A percentile compares a stretch with the other conserved stretches of the same genome.
These are phyloP conservation scores for Tulasnella sp. DNA, from an alignment of 768 basidiomycete species.

Conservation along the genomic window DNA sequence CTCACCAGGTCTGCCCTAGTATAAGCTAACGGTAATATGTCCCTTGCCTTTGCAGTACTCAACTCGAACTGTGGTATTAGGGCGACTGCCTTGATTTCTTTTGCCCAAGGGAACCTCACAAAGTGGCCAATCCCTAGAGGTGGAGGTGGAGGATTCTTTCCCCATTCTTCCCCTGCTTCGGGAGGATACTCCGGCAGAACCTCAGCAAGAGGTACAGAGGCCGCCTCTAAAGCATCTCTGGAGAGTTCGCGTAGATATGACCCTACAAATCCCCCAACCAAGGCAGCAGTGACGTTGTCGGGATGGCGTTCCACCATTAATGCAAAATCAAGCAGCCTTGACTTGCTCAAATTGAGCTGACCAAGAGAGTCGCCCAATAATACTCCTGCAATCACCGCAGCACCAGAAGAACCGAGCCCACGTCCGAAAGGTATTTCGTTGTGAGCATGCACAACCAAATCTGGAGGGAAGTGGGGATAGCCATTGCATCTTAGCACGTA, in stretches of 20 bases:
- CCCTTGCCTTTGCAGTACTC: conserved; percentile 87
- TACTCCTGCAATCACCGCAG: conserved; percentile 97
- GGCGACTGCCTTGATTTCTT: conserved; percentile 77
- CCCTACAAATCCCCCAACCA: conserved; percentile 94
- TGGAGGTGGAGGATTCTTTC: conserved; percentile 71
- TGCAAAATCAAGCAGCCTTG: conserved; percentile 83
- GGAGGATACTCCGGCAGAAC: conserved; percentile 92
- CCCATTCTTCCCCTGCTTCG: conserved; percentile 89
- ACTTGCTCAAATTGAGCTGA: conserved; percentile 47
- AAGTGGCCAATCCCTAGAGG: conserved; percentile 89
- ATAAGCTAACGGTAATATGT: conserved; percentile 74
- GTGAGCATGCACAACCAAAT: conserved; percentile 58
- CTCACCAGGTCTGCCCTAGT: conserved; percentile 77
- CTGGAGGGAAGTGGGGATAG: conserved; percentile 60
- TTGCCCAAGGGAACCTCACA: conserved; percentile 76
- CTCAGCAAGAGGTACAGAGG: conserved; percentile 86
- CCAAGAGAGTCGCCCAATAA: conserved; percentile 80
- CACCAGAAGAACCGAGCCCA: conserved; percentile 93
- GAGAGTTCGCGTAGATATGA: conserved; percentile 88
- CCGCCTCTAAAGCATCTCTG: conserved; percentile 62
- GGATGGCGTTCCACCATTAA: conserved; percentile 99
- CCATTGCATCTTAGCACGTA: conserved; percentile 89
- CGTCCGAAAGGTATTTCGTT: conserved; percentile 98
- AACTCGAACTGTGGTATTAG: conserved; percentile 94
- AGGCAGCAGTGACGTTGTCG: conserved; percentile 95